phyloP scores from a whole-genome alignment of 306 rosid species.

The Vigna hirtella region DNA sequence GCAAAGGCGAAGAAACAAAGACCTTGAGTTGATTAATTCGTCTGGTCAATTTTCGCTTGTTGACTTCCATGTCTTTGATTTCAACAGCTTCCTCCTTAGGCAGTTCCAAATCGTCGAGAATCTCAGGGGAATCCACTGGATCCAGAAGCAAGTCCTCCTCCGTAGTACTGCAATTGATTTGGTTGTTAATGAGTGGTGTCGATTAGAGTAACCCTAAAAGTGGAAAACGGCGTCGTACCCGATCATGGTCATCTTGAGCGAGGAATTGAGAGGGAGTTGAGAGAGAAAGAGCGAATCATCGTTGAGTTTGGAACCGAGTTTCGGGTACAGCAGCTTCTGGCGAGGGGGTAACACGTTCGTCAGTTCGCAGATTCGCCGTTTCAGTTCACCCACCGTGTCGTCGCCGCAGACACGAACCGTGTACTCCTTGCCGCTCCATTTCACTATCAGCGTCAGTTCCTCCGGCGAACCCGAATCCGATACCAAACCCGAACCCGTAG shows the following conservation, averaged over 20 bases:
- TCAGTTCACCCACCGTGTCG: conserved; percentile 82
- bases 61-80: conserved; percentile 74
- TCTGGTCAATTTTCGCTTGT: conserved; percentile 73
- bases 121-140: conserved; percentile 77
- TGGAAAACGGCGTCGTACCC: conserved; percentile 46
- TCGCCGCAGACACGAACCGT: conserved; percentile 85
- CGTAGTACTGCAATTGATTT: conserved; percentile 55
- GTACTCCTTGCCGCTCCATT: conserved; percentile 95
- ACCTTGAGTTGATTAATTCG: conserved; percentile 73
- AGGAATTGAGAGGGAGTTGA: conserved; percentile 71
- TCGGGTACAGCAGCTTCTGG: conserved; percentile 91
- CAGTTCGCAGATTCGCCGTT: conserved; percentile 91
- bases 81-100: conserved; percentile 80
- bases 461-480: conserved; percentile 57
- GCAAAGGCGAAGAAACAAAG: not conserved
- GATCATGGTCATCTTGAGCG: conserved; percentile 91
- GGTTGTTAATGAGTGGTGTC: not conserved
- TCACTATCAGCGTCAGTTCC: conserved; percentile 76
- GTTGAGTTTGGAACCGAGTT: conserved; percentile 80
- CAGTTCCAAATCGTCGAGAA: conserved; percentile 87
- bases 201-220: not conserved
- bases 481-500: conserved; percentile 44
- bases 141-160: conserved; percentile 88
- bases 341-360: conserved; percentile 91
- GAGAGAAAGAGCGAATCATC: conserved; percentile 84